phyloP scores from a whole-genome alignment of 306 rosid species.

The Cucumis melo region DNA sequence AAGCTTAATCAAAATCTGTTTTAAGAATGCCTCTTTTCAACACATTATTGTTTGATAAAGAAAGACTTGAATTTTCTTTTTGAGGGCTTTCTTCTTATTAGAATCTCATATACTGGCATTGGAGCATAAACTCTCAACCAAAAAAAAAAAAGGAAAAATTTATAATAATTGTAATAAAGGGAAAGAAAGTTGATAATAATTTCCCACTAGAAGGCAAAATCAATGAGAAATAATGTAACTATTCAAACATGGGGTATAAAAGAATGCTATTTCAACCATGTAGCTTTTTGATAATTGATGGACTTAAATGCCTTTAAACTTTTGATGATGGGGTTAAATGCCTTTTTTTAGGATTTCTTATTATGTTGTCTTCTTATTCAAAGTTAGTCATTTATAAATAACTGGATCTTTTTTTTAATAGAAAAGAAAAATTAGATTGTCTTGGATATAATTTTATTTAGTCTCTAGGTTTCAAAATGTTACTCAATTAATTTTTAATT shows the following conservation, averaged over 20 bases:
- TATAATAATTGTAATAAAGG: neutral
- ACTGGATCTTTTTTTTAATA: neutral
- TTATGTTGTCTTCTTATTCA: neutral
- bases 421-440: too few relatives aligned
- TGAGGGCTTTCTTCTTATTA: neutral
- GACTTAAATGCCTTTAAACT: neutral
- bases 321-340: conserved; percentile 4
- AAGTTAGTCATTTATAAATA: neutral
- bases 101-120: neutral
- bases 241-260: conserved; percentile 2
- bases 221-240: conserved; percentile 1
- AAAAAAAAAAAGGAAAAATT: neutral
- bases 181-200: conserved; percentile 4
- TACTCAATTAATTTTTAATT: too few relatives aligned
- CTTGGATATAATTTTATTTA: too few relatives aligned
- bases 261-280: conserved; percentile 1
- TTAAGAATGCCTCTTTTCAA: neutral
- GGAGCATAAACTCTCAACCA: conserved; percentile 1
- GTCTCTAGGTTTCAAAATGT: too few relatives aligned
- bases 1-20: conserved; percentile 9
- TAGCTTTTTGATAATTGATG: conserved; percentile 1
- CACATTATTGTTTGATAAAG: neutral
- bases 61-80: neutral
- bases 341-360: neutral
- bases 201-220: conserved; percentile 4